Percentiles rank a stretch among this genome's conserved stretches.
Evolutionary conservation across 2,329 filamentous ascomycete genomes (phyloP).

Genomic region (Fusarium xylarioides): DNA sequence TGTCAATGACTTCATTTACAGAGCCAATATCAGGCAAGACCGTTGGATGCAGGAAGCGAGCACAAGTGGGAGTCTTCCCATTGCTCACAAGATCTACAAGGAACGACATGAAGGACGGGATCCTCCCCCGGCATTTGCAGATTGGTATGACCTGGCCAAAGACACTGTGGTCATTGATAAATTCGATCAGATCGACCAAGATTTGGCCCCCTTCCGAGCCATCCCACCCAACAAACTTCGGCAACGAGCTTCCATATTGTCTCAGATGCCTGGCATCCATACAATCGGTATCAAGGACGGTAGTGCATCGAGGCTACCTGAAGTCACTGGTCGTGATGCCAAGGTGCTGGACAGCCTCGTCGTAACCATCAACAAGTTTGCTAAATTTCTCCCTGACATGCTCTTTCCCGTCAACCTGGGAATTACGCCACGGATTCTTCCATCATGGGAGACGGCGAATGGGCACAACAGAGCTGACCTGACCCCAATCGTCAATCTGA

Average conservation of each 20-base stretch:
- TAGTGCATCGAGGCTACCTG: slow-evolving; percentile 57
- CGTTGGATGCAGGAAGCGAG: slow-evolving; percentile 60
- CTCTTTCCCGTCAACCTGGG: slow-evolving; percentile 84
- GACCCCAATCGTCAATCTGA: slow-evolving; percentile 42
- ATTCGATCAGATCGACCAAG: slow-evolving; percentile 80
- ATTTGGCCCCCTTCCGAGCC: slow-evolving; percentile 81
- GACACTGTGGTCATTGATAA: slow-evolving; percentile 80
- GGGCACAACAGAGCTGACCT: slow-evolving; percentile 37
- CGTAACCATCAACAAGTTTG: slow-evolving; percentile 76
- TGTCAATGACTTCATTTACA: slow-evolving; percentile 60
- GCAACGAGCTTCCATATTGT: slow-evolving; percentile 58
- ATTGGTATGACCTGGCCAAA: slow-evolving; percentile 83
- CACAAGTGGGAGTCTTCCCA: slow-evolving; percentile 56
- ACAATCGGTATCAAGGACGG: slow-evolving; percentile 71
- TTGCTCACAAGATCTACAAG: slow-evolving; percentile 60
- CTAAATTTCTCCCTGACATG: slow-evolving; percentile 81
- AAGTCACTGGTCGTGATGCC: slow-evolving; percentile 45
- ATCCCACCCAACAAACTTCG: slow-evolving; percentile 74
- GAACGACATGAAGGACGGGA: slow-evolving; percentile 68
- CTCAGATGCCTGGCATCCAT: slow-evolving; percentile 54
- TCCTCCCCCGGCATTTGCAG: slow-evolving; percentile 83
- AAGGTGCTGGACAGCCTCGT: slow-evolving; percentile 57
- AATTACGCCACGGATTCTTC: slow-evolving; percentile 48
- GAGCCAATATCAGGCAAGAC: slow-evolving; percentile 56
- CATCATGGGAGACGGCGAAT: slow-evolving; percentile 68